Evolutionary conservation across 2,329 filamentous ascomycete species (phyloP), one percentile per base, ranked within the genome.

Genomic region (Phoma sp.): DNA sequence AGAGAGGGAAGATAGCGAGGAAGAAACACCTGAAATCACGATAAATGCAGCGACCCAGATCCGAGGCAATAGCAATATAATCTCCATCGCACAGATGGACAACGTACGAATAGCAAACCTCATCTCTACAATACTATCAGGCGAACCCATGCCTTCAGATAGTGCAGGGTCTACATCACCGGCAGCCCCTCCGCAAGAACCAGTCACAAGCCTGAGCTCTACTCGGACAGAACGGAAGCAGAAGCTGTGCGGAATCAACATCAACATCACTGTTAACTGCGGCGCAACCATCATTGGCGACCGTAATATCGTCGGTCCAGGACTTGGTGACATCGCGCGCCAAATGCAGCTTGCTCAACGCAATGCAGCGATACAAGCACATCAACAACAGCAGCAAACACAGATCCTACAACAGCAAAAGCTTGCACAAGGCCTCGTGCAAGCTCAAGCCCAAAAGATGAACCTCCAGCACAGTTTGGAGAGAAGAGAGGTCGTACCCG

Each of bases 31-130:
- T n/a, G 70, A 73, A 49, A 58, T 74, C 33, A 73, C 65, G 18
- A 63, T 74, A 50, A 74, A 74, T 52, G 68, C 71, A 7, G 61
- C 65, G 0, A 73, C 70, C 7, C 69, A 74, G 39, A 66, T 74
- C 36, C 59, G 69, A 29, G 70, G 70, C 35, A 64, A 68, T 14
- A 69, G 66, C 4, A 74, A 74, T 52, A 72, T 74, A 25, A 63
- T 74, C 27, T 69, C 65, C 23, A 66, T 71, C 30, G 61, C 65
- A 18, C 69, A 68, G 29, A 65, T 73, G 64, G 69, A 73, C 39
- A 67, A 61, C 27, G 55, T 55, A 29, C 53, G 64, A 14, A 66
- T 73, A 57, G 66, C 68, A 29, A 68, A 57, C 22, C 53, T 72
- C 32, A 53, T 72, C 23, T 55, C 61, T 14, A 45, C 49, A 35